Evolutionary conservation across 73 alveolate genomes (phyloP), one percentile per base, ranked within the genome.

Genomic region (Paraurostyla sp.): DNA sequence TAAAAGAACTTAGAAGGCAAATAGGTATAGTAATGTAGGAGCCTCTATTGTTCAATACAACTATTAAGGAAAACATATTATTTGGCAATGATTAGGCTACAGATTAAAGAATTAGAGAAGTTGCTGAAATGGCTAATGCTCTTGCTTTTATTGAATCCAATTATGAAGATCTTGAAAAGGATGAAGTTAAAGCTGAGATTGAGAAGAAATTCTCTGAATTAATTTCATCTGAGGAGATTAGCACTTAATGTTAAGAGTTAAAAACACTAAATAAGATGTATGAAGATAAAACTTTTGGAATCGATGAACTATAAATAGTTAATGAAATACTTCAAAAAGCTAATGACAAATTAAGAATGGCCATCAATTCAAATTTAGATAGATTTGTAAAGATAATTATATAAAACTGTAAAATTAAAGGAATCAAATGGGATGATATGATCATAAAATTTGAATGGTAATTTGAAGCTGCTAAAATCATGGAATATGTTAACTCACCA

Each of bases 21-120:
- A 71, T 96, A 0, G 99, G 97, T 7, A 69, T 96, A 23, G 99
- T 97, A 0, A 83, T 88, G 60, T 97, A 97, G 90, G 99, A 96
- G 48, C 99, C 99, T 0, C 87, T 84, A 56, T 83, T 97, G 63
- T 97, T 97, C 93, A 91, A 96, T 68, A 88, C 95, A 57, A 76
- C 97, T 25, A 91, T 97, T 40, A 48, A 90, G 54, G 98, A 96
- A 50, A 97, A 97, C 93, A 95, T 97, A 7, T 38, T 85, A 32
- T 97, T 95, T 57, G 89, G 90, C 4, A 87, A 75, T 11, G 76
- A n/a, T 20, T 33, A 76, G n/a, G 89, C 93, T 22, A 56, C 83
- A 7, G 76, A 58, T 18, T 29, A 30, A 13, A 33, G 60, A 59
- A 56, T 87, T 23, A 18, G 23, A 22, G 71, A 62, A n/a, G 80